Evolutionary conservation across 306 rosid genomes (phyloP).

Genomic region (Mucuna pruriens): DNA sequence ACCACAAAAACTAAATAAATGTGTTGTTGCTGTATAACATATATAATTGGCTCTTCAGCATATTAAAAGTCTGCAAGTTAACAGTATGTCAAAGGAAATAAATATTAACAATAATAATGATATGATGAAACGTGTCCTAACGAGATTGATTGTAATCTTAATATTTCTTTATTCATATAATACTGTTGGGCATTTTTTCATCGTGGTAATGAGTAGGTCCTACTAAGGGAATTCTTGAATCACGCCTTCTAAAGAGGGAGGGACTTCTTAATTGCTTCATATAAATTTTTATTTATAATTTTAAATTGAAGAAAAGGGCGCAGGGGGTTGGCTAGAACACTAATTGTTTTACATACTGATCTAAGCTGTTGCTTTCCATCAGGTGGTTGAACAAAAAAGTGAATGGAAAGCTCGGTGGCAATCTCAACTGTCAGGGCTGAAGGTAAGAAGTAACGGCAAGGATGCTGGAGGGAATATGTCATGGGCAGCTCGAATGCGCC

Average conservation of each 20-base stretch:
- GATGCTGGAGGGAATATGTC: constrained; percentile 55
- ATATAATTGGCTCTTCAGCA: constrained; percentile 5
- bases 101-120: neutral
- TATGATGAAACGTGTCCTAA: neutral
- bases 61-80: neutral
- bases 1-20: neutral
- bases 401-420: constrained; percentile 73
- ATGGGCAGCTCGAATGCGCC: constrained; percentile 91
- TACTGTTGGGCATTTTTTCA: neutral
- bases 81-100: neutral
- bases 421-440: constrained; percentile 65
- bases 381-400: constrained; percentile 57
- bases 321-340: neutral
- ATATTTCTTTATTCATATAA: constrained; percentile 24
- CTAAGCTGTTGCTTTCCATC: constrained; percentile 25
- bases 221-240: neutral
- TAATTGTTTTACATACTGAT: constrained; percentile 4
- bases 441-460: constrained; percentile 60
- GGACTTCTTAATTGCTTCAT: too few relatives aligned
- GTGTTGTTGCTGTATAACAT: neutral
- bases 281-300: too few relatives aligned
- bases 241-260: constrained; percentile 14
- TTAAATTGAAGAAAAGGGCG: neutral
- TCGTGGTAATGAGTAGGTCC: neutral
- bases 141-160: neutral